Conservation (phyloP, 1,139 yeast species). For the Geotrichum carabidarum region DNA sequence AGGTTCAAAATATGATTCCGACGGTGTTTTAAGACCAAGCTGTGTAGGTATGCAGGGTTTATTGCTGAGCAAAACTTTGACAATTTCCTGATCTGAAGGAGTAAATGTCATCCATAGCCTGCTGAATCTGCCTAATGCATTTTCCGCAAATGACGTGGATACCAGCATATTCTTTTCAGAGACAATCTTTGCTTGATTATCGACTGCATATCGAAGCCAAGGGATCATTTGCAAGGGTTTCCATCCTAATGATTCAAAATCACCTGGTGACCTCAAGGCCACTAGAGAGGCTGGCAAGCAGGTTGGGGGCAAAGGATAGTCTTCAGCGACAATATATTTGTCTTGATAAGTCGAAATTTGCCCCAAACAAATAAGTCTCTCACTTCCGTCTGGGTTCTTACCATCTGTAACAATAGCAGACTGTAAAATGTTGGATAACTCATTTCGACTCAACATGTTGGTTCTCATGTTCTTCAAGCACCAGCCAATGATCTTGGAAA, state of each 20-base stretch:
- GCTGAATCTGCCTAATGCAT: conserved; percentile 30
- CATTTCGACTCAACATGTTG: conserved; percentile 16
- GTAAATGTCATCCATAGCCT: conserved; percentile 30
- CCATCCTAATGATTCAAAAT: conserved; percentile 32
- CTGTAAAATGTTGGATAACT: conserved; percentile 17
- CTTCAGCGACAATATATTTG: conserved; percentile 27
- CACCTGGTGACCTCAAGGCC: conserved; percentile 10
- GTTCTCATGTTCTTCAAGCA: conserved; percentile 19
- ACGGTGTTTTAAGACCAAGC: conserved; percentile 38
- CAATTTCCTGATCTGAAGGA: conserved; percentile 15
- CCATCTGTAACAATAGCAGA: conserved; percentile 24
- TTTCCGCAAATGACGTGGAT: conserved; percentile 30
- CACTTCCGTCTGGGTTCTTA: conserved; percentile 18
- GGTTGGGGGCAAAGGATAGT: conserved; percentile 34
- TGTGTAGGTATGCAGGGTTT: conserved; percentile 39
- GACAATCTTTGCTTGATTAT: conserved; percentile 16
- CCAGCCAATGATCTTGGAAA: conserved; percentile 28
- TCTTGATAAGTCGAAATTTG: conserved; percentile 30
- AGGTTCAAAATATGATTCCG: conserved; percentile 35
- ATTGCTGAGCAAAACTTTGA: conserved; percentile 25
- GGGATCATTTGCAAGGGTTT: conserved; percentile 26
- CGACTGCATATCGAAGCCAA: conserved; percentile 33
- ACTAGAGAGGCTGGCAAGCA: conserved; percentile 22
- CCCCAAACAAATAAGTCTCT: conserved; percentile 24
- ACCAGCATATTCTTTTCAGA: conserved; percentile 26